Evolutionary conservation across 169 alveolate genomes (phyloP), one percentile per base, ranked within the genome.

Genomic region (Plasmodium vivax): DNA sequence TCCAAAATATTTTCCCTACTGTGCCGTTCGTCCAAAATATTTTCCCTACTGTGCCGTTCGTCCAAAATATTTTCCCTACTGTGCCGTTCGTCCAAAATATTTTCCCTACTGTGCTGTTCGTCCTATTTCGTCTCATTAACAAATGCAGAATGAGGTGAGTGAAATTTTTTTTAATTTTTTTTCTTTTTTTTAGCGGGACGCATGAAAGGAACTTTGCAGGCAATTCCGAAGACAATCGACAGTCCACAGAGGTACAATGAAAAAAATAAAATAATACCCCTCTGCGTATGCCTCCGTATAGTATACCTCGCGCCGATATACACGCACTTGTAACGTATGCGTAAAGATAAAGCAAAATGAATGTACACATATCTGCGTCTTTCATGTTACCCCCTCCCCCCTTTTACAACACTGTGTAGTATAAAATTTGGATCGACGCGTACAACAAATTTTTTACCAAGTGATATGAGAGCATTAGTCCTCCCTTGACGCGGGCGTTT

Each of bases 401-500:
- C 19, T 72, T 71, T 36, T 83, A 32, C 92, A 83, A 72, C 56
- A 23, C 43, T 84, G 27, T 68, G 58, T 56, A 87, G 93, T 77
- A 87, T 27, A 74, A 87, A 56, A 47, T 87, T 75, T 87, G 93
- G 93, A 51, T 87, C 62, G 82, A 77, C 7, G 56, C 80, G 38
- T 87, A 77, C 73, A 87, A 87, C 62, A 87, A 87, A 34, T 71
- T 75, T 87, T 45, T 45, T 30, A 85, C 77, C 47, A 87, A 72
- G 75, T 68, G 43, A 41, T 19, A 27, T 7, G 32, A 73, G 93
- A 41, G 43, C 51, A 56, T 54, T 82, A 5, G 43, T 54, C 77
- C 19, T 27, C 6, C 32, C 1, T 9, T 27, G n/a, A 9, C 9
- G n/a, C 6, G 38, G 14, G 32, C n/a, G 77, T 9, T 68, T 27